These are phyloP conservation scores for Aspergillus neoniger DNA, from an alignment of 2,329 filamentous ascomycete species.

Conservation along the genomic window DNA sequence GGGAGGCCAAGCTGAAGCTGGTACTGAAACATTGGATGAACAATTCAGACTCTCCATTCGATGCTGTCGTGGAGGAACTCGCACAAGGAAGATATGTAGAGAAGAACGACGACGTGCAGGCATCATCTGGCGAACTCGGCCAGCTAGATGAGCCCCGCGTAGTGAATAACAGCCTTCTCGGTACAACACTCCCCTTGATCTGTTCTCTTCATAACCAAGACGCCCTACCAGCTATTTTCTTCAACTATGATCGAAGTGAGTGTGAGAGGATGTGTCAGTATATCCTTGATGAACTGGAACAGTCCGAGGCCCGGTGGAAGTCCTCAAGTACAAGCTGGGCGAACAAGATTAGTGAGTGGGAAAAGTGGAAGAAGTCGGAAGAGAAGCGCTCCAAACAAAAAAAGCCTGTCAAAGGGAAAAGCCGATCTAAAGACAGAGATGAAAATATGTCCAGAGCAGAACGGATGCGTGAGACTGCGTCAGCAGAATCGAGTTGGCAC, in stretches of 20 bases:
- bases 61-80: slow-evolving; percentile 54
- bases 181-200: slow-evolving; percentile 53
- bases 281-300: slow-evolving; percentile 56
- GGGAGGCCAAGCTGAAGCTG: slow-evolving; percentile 64
- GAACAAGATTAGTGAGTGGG: slow-evolving; percentile 59
- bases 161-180: slow-evolving; percentile 35
- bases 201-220: slow-evolving; percentile 58
- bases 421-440: slow-evolving; percentile 28
- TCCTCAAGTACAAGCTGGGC: slow-evolving; percentile 58
- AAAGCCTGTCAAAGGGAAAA: slow-evolving; percentile 43
- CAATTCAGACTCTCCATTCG: slow-evolving; percentile 55
- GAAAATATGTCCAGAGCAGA: slow-evolving; percentile 56
- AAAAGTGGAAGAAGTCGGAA: slow-evolving; percentile 40
- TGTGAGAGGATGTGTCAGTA: slow-evolving; percentile 63
- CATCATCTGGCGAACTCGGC: slow-evolving; percentile 17
- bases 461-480: slow-evolving; percentile 58
- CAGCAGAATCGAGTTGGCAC: slow-evolving; percentile 58
- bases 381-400: slow-evolving; percentile 45
- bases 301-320: slow-evolving; percentile 53
- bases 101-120: not conserved
- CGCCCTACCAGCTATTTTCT: slow-evolving; percentile 72
- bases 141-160: slow-evolving; percentile 14
- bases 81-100: not conserved
- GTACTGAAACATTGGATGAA: slow-evolving; percentile 63
- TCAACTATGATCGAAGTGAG: slow-evolving; percentile 69